phyloP scores from a whole-genome alignment of 441 rosid species.

The Kokia cookei region DNA sequence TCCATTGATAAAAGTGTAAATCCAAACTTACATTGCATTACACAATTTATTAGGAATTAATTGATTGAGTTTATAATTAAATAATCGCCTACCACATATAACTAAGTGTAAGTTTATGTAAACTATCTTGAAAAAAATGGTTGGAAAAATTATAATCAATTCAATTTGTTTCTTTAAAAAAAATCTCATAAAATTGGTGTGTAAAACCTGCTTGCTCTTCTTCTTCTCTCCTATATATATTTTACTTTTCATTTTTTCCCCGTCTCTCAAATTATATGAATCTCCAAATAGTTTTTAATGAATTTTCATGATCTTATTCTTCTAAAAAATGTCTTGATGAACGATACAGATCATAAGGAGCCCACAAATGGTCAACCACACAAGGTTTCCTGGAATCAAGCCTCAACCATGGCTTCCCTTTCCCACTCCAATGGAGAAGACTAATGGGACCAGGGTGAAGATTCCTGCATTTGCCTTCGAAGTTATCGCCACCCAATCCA shows the following conservation, averaged over 20 bases:
- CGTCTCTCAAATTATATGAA: not conserved
- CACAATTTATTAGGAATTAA: too few relatives aligned
- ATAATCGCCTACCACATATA: too few relatives aligned
- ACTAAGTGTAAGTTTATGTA: too few relatives aligned
- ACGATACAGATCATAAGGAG: conserved; percentile 65
- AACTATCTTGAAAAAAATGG: too few relatives aligned
- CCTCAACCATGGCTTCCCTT: conserved; percentile 80
- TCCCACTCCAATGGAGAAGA: conserved; percentile 80
- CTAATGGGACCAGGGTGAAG: conserved; percentile 76
- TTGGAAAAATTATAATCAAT: too few relatives aligned
- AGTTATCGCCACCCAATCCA: conserved; percentile 72
- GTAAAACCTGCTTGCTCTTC: not conserved
- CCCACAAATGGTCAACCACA: conserved; percentile 69
- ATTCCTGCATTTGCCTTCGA: conserved; percentile 58
- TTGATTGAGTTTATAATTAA: too few relatives aligned
- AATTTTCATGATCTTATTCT: conserved; percentile 6
- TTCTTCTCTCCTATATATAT: not conserved
- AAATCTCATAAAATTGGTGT: not conserved
- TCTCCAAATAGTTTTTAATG: not conserved
- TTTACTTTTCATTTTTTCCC: not conserved
- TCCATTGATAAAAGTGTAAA: too few relatives aligned
- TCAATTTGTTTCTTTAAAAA: too few relatives aligned
- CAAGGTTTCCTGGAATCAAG: conserved; percentile 62
- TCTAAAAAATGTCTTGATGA: conserved; percentile 51
- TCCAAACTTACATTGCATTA: too few relatives aligned